Base-by-base conservation (phyloP, 192 early-diverging fungal genomes). In the Coemansia sp. region DNA sequence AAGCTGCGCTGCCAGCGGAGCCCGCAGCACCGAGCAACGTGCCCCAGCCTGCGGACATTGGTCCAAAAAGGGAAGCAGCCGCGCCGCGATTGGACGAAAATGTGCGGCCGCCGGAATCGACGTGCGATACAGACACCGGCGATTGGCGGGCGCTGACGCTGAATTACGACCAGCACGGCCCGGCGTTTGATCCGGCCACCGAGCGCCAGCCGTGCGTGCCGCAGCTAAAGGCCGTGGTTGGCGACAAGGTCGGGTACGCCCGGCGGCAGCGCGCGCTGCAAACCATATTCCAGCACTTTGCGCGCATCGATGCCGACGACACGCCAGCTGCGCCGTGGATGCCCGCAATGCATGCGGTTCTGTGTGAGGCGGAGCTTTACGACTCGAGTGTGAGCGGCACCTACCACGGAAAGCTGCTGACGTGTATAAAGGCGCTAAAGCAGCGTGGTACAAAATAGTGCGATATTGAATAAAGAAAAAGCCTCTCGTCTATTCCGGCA, bases 91-190 rank as follows among this genome's bases (percentile, higher is more conserved):
- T 53, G 50, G 50, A 39, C 5, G 27, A 55, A 25, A 55, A 43
- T 30, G 15, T 46, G 11, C 17, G 32, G 26, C 4, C 35, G 20
- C 5, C 11, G 43, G 21, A 26, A 14, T 14, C 23, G 8, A 8
- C 43, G 25, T 34, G 8, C 14, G 32, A 34, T 27, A 50, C n/a
- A 15, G 26, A 51, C 12, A 29, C 35, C 22, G 42, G 29, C 12
- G 48, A 54, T 29, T 73, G 70, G 63, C 52, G 59, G 14, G 34
- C 44, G n/a, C 45, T 57, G n/a, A 73, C 62, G 27, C 35, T 73
- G 27, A 73, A 73, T 50, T 62, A 73, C 29, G 70, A 66, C 25
- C 22, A 15, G 3, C 5, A 22, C 11, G 38, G 52, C 14, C 59
- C 63, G 11, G 70, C 46, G 20, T 73, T 55, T 44, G 52, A 73